phyloP scores from a whole-genome alignment of 257 asterid species.

The Nicotiana undulata region DNA sequence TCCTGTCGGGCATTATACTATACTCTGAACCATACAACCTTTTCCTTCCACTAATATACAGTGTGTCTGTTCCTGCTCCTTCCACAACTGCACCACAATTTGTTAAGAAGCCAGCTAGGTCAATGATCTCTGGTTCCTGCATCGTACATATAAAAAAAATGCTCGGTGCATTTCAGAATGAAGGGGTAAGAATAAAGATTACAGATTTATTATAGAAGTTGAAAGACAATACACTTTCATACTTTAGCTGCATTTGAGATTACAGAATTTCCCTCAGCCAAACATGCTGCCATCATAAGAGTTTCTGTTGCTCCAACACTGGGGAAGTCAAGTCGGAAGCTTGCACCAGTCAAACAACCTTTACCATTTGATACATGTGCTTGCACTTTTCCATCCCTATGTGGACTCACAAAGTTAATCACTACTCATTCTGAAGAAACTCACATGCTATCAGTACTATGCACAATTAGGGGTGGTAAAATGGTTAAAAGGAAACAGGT shows the following conservation, averaged over 20 bases:
- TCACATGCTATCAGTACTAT: background rate
- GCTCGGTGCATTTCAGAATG: background rate
- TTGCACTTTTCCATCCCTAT: slow-evolving; percentile 29
- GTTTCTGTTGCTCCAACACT: slow-evolving; percentile 55
- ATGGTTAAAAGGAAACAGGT: no score
- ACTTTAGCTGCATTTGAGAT: slow-evolving; percentile 40
- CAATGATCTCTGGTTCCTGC: slow-evolving; percentile 43
- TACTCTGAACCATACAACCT: slow-evolving; percentile 22
- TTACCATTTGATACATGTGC: slow-evolving; percentile 33
- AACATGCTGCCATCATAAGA: slow-evolving; percentile 42
- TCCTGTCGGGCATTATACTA: slow-evolving; percentile 34
- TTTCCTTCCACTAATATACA: slow-evolving; percentile 21
- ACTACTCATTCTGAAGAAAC: background rate
- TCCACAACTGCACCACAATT: slow-evolving; percentile 30
- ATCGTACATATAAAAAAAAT: background rate
- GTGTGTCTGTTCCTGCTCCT: slow-evolving; percentile 29
- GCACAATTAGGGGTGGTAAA: no score
- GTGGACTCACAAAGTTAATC: background rate
- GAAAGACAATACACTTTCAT: background rate
- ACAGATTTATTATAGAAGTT: background rate
- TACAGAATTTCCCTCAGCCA: slow-evolving; percentile 33
- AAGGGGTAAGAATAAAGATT: background rate
- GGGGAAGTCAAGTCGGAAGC: slow-evolving; percentile 28
- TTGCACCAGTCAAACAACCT: slow-evolving; percentile 33
- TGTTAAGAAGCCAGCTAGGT: slow-evolving; percentile 28